These are phyloP conservation scores for Mycena floridula DNA, from an alignment of 768 basidiomycete species.

Conservation along the genomic window DNA sequence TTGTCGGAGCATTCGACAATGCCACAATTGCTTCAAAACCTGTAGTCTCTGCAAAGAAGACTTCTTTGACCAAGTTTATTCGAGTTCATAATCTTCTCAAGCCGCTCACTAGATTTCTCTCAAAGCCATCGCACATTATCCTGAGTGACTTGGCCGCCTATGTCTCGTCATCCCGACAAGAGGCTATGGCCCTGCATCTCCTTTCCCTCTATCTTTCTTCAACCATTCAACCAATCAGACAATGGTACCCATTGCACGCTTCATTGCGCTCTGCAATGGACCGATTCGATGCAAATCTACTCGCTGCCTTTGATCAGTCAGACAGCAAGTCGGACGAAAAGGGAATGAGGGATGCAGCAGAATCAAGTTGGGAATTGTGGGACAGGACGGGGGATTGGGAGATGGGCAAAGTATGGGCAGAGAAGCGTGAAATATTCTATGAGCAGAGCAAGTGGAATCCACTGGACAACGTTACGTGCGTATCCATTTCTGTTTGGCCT, in stretches of 20 bases:
- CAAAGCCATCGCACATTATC: slow-evolving; percentile 60
- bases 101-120: slow-evolving; percentile 50
- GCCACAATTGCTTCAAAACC: slow-evolving; percentile 10
- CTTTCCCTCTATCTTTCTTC: slow-evolving; percentile 74
- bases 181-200: slow-evolving; percentile 65
- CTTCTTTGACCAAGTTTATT: slow-evolving; percentile 53
- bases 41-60: slow-evolving; percentile 15
- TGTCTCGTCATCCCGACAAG: slow-evolving; percentile 41
- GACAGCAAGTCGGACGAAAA: slow-evolving; percentile 69
- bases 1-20: slow-evolving; percentile 30
- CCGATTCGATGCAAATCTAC: slow-evolving; percentile 78
- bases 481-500: slow-evolving; percentile 5
- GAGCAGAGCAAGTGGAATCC: slow-evolving; percentile 77
- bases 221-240: slow-evolving; percentile 60
- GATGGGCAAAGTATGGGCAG: slow-evolving; percentile 91
- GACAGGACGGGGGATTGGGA: slow-evolving; percentile 70
- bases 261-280: slow-evolving; percentile 78
- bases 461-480: slow-evolving; percentile 75
- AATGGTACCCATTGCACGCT: slow-evolving; percentile 55
- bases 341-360: slow-evolving; percentile 77
- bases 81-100: slow-evolving; percentile 61
- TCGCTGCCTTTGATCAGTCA: slow-evolving; percentile 87
- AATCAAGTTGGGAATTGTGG: slow-evolving; percentile 84
- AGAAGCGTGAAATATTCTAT: slow-evolving; percentile 93
- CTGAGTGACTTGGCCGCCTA: slow-evolving; percentile 49